A percentile compares a stretch with the other conserved stretches of the same genome.
phyloP scores from a whole-genome alignment of 164 flowering plant genomes.

The Liquidambar formosana region DNA sequence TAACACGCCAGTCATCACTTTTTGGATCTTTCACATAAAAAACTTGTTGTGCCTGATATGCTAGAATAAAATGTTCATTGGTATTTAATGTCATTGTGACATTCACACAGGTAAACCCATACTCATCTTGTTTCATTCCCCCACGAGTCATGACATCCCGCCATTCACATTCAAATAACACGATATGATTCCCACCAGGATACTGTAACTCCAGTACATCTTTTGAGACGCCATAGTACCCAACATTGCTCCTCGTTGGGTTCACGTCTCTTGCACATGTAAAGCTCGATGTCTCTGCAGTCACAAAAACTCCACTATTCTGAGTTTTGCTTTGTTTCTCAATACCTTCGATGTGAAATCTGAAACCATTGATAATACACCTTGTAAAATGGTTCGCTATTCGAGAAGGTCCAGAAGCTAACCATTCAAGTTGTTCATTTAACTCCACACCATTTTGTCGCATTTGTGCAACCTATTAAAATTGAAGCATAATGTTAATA shows the following conservation, averaged over 20 bases:
- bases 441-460: no score
- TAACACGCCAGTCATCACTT: background rate
- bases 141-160: background rate
- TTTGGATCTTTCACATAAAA: slow-evolving; percentile 14
- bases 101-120: slow-evolving; percentile 5
- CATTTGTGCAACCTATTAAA: no score
- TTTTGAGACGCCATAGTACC: slow-evolving; percentile 2
- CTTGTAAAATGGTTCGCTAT: background rate
- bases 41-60: slow-evolving; percentile 15
- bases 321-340: slow-evolving; percentile 5
- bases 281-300: slow-evolving; percentile 5
- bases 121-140: background rate
- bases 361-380: background rate
- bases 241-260: background rate
- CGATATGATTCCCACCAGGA: background rate
- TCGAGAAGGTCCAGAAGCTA: no score
- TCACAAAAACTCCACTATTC: slow-evolving; percentile 9
- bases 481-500: no score
- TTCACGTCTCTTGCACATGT: slow-evolving; percentile 3
- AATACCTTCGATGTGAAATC: background rate
- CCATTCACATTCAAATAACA: slow-evolving; percentile 15
- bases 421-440: no score
- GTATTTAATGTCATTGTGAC: background rate
- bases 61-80: slow-evolving; percentile 14
- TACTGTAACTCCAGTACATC: slow-evolving; percentile 10